Conservation (phyloP, 805 yeast genomes). For the Hanseniaspora meyeri region DNA sequence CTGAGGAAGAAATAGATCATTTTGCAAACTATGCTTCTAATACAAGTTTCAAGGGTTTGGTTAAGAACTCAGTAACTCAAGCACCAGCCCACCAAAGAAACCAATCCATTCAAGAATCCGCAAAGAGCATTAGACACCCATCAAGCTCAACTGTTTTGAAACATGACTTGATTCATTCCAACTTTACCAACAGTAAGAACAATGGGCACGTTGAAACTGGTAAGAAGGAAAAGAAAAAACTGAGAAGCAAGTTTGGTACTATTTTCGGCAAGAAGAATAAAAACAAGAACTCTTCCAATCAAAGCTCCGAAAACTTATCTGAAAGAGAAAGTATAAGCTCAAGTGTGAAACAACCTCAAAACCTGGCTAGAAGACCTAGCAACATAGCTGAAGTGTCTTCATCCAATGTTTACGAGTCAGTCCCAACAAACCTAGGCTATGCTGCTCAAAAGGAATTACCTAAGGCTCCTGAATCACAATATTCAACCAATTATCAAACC, state of each 20-base stretch:
- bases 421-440: neutral
- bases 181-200: constrained; percentile 21
- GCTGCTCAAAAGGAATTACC: neutral
- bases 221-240: constrained; percentile 22
- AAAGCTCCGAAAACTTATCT: neutral
- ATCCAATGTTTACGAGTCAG: neutral
- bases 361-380: constrained; percentile 3
- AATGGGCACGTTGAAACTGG: constrained; percentile 21
- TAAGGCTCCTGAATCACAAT: neutral
- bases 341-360: neutral
- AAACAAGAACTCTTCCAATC: constrained; percentile 22
- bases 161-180: constrained; percentile 25
- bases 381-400: neutral
- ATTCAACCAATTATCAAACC: neutral
- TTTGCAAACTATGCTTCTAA: constrained; percentile 6
- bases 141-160: constrained; percentile 23
- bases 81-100: neutral
- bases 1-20: constrained; percentile 19
- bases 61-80: neutral
- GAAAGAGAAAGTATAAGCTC: neutral
- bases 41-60: neutral
- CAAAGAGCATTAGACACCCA: constrained; percentile 17
- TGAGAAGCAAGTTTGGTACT: constrained; percentile 65
- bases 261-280: constrained; percentile 55
- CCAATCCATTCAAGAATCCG: neutral